phyloP scores from a whole-genome alignment of 345 rosid species.

The Gossypium anomalum region DNA sequence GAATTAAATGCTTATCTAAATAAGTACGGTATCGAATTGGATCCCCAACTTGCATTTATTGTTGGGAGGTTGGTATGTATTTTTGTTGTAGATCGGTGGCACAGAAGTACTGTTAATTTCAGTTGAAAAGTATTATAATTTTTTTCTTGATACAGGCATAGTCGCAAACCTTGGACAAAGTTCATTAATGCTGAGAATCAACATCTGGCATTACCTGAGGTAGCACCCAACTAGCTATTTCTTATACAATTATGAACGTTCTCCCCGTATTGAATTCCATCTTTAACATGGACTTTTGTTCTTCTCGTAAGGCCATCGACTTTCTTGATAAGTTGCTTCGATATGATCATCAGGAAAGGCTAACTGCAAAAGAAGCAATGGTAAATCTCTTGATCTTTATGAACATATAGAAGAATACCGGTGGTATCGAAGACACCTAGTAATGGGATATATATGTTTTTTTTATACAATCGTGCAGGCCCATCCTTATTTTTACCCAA shows the following conservation, averaged over 20 bases:
- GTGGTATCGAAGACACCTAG: not conserved
- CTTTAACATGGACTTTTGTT: not conserved
- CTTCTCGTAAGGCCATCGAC: slow-evolving; percentile 64
- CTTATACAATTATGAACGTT: not conserved
- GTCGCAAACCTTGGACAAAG: slow-evolving; percentile 89
- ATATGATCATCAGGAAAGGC: slow-evolving; percentile 98
- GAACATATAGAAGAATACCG: not conserved
- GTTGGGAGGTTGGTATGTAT: slow-evolving; percentile 66
- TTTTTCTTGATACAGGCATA: slow-evolving; percentile 49
- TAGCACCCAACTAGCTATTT: slow-evolving; percentile 23
- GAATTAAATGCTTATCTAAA: slow-evolving; percentile 75
- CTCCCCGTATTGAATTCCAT: not conserved
- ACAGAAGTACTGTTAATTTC: not conserved
- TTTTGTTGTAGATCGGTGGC: not conserved
- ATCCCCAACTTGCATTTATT: slow-evolving; percentile 78
- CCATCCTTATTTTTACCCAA: slow-evolving; percentile 79
- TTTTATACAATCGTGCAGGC: slow-evolving; percentile 44
- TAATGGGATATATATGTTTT: too few species aligned
- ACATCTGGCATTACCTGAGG: slow-evolving; percentile 92
- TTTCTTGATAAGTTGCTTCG: slow-evolving; percentile 91
- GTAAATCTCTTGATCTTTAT: slow-evolving; percentile 27
- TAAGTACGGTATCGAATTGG: slow-evolving; percentile 82
- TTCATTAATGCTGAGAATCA: slow-evolving; percentile 85
- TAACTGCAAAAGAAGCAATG: slow-evolving; percentile 98
- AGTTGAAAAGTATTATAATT: not conserved